Evolutionary conservation across 106 monocot species (phyloP).

Genomic region (Dioscorea alata): DNA sequence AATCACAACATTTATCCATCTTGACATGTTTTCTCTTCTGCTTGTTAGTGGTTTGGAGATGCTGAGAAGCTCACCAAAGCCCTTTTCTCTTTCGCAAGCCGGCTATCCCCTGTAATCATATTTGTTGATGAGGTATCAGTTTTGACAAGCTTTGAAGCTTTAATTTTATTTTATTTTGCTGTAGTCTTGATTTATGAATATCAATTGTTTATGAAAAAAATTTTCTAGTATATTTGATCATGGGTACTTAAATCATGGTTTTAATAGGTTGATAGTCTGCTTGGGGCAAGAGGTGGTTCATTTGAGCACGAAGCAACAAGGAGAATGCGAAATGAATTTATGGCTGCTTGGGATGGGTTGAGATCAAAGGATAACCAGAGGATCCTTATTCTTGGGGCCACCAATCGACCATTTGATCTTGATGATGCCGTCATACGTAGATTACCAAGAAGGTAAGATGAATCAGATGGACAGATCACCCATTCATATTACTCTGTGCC

Average conservation of each 20-base stretch:
- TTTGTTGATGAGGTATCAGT: slow-evolving; percentile 93
- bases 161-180: too few relatives aligned
- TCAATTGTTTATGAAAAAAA: too few relatives aligned
- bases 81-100: slow-evolving; percentile 90
- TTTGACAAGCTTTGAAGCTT: not conserved
- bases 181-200: too few relatives aligned
- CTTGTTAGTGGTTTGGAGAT: slow-evolving; percentile 98
- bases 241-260: not conserved
- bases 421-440: slow-evolving; percentile 99
- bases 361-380: slow-evolving; percentile 91
- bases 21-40: slow-evolving; percentile 3
- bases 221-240: too few relatives aligned
- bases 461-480: not conserved
- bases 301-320: slow-evolving; percentile 96
- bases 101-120: slow-evolving; percentile 91
- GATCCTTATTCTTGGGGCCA: slow-evolving; percentile 92
- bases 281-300: slow-evolving; percentile 90
- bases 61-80: slow-evolving; percentile 99
- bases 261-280: slow-evolving; percentile 81
- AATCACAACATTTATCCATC: not conserved
- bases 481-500: too few relatives aligned
- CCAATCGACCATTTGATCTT: slow-evolving; percentile 97
- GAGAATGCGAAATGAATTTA: slow-evolving; percentile 93
- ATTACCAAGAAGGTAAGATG: slow-evolving; percentile 80
- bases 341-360: slow-evolving; percentile 99